phyloP scores from a whole-genome alignment of 2,329 filamentous ascomycete species.

The Ciborinia camelliae region DNA sequence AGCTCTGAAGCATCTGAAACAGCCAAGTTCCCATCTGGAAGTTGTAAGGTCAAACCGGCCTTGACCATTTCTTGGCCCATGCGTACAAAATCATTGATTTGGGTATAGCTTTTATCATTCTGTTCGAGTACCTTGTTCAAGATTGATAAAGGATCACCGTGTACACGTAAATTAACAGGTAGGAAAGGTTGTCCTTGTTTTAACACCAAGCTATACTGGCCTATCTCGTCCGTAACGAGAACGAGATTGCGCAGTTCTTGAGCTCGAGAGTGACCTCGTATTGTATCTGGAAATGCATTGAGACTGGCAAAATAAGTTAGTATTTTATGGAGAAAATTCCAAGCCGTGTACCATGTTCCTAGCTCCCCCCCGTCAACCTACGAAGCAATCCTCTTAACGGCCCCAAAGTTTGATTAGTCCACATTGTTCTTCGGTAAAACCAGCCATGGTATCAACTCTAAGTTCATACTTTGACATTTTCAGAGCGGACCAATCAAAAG shows the following conservation, averaged over 20 bases:
- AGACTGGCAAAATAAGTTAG: constrained; percentile 46
- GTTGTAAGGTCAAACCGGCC: constrained; percentile 47
- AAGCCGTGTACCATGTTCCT: no score
- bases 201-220: constrained; percentile 72
- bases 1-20: constrained; percentile 21
- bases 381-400: not conserved
- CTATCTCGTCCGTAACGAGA: constrained; percentile 69
- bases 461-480: not conserved
- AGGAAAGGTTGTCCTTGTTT: constrained; percentile 78
- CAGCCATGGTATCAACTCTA: not conserved
- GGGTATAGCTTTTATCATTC: constrained; percentile 70
- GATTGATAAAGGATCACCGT: constrained; percentile 70
- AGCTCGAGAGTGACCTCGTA: constrained; percentile 51
- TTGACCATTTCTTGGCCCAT: constrained; percentile 66
- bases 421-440: not conserved
- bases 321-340: not conserved
- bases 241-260: constrained; percentile 62
- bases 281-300: constrained; percentile 58
- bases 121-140: constrained; percentile 72
- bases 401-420: not conserved
- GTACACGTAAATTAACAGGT: constrained; percentile 73
- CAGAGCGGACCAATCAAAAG: not conserved
- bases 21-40: constrained; percentile 16
- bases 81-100: constrained; percentile 67
- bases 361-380: not conserved